Conservation (phyloP, 768 basidiomycete genomes). For the Gymnopilus junonius region DNA sequence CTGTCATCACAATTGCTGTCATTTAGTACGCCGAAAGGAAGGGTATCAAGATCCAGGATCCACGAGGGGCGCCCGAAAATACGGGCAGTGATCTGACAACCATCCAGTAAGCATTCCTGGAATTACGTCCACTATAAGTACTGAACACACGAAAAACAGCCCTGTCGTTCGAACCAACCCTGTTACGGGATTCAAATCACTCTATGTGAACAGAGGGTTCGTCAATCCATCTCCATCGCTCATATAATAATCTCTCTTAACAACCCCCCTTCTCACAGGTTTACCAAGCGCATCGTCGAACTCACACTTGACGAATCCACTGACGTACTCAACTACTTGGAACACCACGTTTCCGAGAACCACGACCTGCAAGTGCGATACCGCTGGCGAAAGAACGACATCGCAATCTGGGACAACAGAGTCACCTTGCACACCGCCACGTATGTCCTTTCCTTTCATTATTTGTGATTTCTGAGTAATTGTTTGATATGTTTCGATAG, state of each 20-base stretch:
- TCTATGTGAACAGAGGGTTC: constrained; percentile 60
- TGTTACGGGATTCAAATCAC: constrained; percentile 60
- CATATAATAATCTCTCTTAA: background rate
- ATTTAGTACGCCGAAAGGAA: constrained; percentile 34
- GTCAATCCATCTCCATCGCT: constrained; percentile 3
- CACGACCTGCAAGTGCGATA: constrained; percentile 55
- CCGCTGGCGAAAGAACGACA: constrained; percentile 54
- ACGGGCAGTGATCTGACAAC: constrained; percentile 50
- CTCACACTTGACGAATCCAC: constrained; percentile 58
- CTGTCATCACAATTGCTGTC: background rate
- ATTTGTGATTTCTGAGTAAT: background rate
- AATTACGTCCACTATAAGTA: background rate
- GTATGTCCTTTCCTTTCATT: constrained; percentile 25
- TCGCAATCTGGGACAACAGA: constrained; percentile 69
- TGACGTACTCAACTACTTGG: constrained; percentile 50
- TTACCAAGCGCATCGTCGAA: constrained; percentile 60
- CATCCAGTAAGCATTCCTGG: constrained; percentile 44
- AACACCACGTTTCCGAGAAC: constrained; percentile 55
- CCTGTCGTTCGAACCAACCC: constrained; percentile 62
- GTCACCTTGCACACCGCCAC: constrained; percentile 52
- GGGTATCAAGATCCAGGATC: constrained; percentile 38
- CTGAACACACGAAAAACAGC: constrained; percentile 21
- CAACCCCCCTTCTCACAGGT: constrained; percentile 33
- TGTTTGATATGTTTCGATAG: constrained; percentile 20
- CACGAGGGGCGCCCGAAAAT: constrained; percentile 59